phyloP scores from a whole-genome alignment of 805 yeast genomes.

The Yamadazyma phyllophila region DNA sequence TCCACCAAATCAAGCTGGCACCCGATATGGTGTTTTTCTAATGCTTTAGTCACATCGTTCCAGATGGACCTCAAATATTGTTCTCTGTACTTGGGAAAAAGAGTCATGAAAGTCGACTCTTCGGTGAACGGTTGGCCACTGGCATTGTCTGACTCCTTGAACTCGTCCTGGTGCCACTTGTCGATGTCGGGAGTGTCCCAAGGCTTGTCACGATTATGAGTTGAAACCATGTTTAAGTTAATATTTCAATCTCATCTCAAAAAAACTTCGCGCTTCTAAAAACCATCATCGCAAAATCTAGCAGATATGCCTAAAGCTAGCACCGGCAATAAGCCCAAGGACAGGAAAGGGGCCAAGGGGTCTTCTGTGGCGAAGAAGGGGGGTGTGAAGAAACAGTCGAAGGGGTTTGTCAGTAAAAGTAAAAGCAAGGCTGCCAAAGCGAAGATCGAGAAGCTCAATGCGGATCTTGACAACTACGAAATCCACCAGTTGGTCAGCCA shows the following conservation, averaged over 20 bases:
- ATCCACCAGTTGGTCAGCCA: conserved; percentile 13
- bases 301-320: background rate
- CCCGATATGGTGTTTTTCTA: conserved; percentile 72
- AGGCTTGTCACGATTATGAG: conserved; percentile 92
- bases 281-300: background rate
- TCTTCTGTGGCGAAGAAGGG: background rate
- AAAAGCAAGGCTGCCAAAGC: conserved; percentile 31
- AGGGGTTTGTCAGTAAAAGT: conserved; percentile 13
- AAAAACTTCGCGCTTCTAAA: conserved; percentile 2
- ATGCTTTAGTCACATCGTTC: conserved; percentile 85
- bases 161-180: conserved; percentile 88
- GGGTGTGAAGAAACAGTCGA: conserved; percentile 7
- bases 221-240: conserved; percentile 66
- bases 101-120: conserved; percentile 90
- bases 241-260: conserved; percentile 13
- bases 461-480: conserved; percentile 18
- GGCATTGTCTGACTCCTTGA: conserved; percentile 83
- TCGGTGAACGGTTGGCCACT: conserved; percentile 91
- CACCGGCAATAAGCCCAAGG: background rate
- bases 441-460: conserved; percentile 33
- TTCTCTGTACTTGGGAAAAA: conserved; percentile 96
- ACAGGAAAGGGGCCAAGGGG: too few relatives aligned
- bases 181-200: conserved; percentile 97
- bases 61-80: conserved; percentile 83
- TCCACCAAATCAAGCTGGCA: conserved; percentile 88